Evolutionary conservation across 495 filamentous ascomycete species (phyloP).

Genomic region (Penicillium roqueforti): DNA sequence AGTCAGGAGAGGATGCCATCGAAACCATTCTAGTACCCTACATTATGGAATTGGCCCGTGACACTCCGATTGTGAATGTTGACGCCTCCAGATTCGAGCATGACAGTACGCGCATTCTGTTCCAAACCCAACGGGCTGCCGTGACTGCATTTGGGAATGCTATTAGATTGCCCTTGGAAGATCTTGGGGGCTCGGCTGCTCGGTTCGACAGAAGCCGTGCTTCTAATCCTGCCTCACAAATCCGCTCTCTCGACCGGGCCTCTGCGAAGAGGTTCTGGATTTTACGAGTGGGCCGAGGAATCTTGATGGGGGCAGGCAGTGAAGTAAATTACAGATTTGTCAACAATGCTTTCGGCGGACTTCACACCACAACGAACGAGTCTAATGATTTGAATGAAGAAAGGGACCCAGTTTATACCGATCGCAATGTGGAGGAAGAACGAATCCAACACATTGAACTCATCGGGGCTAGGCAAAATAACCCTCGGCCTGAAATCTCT

Average conservation of each 20-base stretch:
- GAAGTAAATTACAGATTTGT: slow-evolving; percentile 55
- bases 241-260: slow-evolving; percentile 33
- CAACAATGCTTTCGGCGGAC: slow-evolving; percentile 61
- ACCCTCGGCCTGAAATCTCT: not conserved
- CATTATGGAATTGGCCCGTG: slow-evolving; percentile 46
- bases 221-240: slow-evolving; percentile 20
- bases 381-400: slow-evolving; percentile 36
- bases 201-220: slow-evolving; percentile 23
- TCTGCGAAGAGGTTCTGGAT: slow-evolving; percentile 56
- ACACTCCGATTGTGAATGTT: slow-evolving; percentile 51
- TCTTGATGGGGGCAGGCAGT: slow-evolving; percentile 58
- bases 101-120: slow-evolving; percentile 50
- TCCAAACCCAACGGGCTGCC: slow-evolving; percentile 52
- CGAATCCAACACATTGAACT: slow-evolving; percentile 32
- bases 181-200: slow-evolving; percentile 36
- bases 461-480: slow-evolving; percentile 1
- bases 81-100: slow-evolving; percentile 56
- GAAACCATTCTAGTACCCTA: slow-evolving; percentile 57
- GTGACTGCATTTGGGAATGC: slow-evolving; percentile 54
- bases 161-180: slow-evolving; percentile 48
- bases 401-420: slow-evolving; percentile 42
- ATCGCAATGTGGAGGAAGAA: slow-evolving; percentile 40
- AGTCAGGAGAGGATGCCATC: slow-evolving; percentile 49
- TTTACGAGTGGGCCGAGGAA: slow-evolving; percentile 55
- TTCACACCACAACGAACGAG: slow-evolving; percentile 36